These are phyloP conservation scores for Aleurites moluccanus DNA, from an alignment of 441 rosid genomes.

Conservation along the genomic window DNA sequence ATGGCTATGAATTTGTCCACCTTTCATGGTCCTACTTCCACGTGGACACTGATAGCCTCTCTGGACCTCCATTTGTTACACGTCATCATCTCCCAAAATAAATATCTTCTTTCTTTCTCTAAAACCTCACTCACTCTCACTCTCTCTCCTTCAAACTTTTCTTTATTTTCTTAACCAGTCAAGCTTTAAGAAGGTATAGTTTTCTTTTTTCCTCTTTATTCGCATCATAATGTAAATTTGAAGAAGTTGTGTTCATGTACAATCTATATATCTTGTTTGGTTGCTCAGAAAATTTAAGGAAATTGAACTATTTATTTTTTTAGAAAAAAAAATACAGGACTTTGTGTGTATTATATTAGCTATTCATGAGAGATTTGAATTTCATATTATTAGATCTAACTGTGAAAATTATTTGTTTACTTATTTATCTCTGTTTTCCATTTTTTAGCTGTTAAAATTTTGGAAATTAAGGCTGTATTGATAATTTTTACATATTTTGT, in stretches of 20 bases:
- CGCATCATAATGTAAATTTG: neutral
- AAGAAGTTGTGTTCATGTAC: neutral
- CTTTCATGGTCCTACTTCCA: constrained; percentile 29
- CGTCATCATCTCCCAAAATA: constrained; percentile 37
- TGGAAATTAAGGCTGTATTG: neutral
- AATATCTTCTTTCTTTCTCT: constrained; percentile 44
- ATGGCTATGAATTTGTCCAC: constrained; percentile 19
- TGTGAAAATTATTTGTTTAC: neutral
- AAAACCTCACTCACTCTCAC: constrained; percentile 10
- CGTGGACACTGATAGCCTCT: constrained; percentile 30
- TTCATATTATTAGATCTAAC: neutral
- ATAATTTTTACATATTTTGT: neutral
- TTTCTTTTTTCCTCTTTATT: neutral
- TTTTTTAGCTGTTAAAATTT: neutral
- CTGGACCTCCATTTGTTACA: constrained; percentile 30
- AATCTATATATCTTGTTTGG: neutral
- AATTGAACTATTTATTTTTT: too few species aligned
- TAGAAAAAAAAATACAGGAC: too few species aligned
- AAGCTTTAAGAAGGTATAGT: neutral
- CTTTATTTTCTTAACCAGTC: constrained; percentile 12
- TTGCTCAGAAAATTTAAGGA: too few species aligned
- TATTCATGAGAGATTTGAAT: too few species aligned
- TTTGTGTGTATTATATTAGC: neutral
- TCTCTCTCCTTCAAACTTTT: too few species aligned
- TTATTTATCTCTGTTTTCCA: neutral